Conservation (phyloP, 2,329 filamentous ascomycete species). For the Stagonosporopsis rhizophila region DNA sequence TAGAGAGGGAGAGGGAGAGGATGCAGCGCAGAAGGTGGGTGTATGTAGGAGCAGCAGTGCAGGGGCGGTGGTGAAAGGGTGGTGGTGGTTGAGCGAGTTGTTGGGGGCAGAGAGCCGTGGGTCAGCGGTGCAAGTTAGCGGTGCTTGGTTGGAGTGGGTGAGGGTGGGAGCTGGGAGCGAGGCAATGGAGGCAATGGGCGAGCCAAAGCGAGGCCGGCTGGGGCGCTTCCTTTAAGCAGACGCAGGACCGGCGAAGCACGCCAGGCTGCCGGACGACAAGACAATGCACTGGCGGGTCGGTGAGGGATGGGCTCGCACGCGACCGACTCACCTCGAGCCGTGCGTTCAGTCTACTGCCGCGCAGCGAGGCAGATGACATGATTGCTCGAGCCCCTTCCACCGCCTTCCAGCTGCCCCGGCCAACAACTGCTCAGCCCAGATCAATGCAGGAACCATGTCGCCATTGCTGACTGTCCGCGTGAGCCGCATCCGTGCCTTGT, state of each 20-base stretch:
- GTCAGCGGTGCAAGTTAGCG: slow-evolving; percentile 6
- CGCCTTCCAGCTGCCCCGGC: slow-evolving; percentile 17
- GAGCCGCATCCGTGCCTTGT: too few species aligned
- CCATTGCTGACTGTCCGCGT: background rate
- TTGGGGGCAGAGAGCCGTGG: slow-evolving; percentile 3
- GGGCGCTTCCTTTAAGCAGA: slow-evolving; percentile 20
- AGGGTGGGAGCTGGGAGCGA: background rate
- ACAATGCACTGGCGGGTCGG: slow-evolving; percentile 19
- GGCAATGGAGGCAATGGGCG: slow-evolving; percentile 14
- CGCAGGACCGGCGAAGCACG: slow-evolving; percentile 17
- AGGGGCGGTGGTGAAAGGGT: slow-evolving; percentile 3
- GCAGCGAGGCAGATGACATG: slow-evolving; percentile 14
- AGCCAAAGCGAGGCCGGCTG: slow-evolving; percentile 15
- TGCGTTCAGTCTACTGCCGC: slow-evolving; percentile 6
- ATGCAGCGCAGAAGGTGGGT: too few species aligned
- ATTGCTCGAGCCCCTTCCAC: slow-evolving; percentile 14
- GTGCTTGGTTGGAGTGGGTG: slow-evolving; percentile 1
- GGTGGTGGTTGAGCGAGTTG: slow-evolving; percentile 5
- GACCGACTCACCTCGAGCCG: slow-evolving; percentile 21
- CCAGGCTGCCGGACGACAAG: slow-evolving; percentile 18
- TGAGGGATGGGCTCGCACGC: slow-evolving; percentile 15
- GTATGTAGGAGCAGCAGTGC: too few species aligned
- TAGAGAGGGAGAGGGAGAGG: too few species aligned
- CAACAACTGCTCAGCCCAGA: slow-evolving; percentile 6
- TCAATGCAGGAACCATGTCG: slow-evolving; percentile 16